phyloP scores from a whole-genome alignment of 1,284 basidiomycete genomes.

The Pseudozyma hubeiensis region DNA sequence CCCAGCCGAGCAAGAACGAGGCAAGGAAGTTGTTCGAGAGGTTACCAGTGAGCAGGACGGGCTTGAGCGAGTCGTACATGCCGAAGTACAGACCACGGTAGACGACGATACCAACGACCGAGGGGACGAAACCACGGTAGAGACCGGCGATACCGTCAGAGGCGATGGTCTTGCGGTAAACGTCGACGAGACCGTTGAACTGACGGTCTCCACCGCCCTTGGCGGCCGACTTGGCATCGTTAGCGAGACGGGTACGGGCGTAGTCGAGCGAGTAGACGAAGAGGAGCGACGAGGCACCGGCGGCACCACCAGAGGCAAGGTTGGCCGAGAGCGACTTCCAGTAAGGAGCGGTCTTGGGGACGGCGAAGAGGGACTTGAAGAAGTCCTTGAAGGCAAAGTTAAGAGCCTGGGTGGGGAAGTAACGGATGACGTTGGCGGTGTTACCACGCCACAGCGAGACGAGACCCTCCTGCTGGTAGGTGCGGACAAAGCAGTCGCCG shows the following conservation, averaged over 20 bases:
- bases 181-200: slow-evolving; percentile 69
- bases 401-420: slow-evolving; percentile 69
- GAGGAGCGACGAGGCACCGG: slow-evolving; percentile 68
- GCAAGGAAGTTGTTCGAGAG: slow-evolving; percentile 68
- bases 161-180: slow-evolving; percentile 69
- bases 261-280: slow-evolving; percentile 70
- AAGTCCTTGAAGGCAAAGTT: slow-evolving; percentile 69
- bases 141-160: slow-evolving; percentile 69
- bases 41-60: slow-evolving; percentile 66
- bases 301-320: slow-evolving; percentile 69
- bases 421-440: slow-evolving; percentile 69
- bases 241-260: slow-evolving; percentile 69
- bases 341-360: slow-evolving; percentile 68
- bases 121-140: slow-evolving; percentile 69
- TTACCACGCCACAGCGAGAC: slow-evolving; percentile 69
- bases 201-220: slow-evolving; percentile 69
- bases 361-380: slow-evolving; percentile 68
- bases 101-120: slow-evolving; percentile 69
- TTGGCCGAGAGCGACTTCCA: slow-evolving; percentile 68
- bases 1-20: slow-evolving; percentile 69
- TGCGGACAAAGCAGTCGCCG: slow-evolving; percentile 69
- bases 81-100: slow-evolving; percentile 70
- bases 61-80: slow-evolving; percentile 69
- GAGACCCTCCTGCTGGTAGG: slow-evolving; percentile 68
- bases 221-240: slow-evolving; percentile 68